Percentiles rank a stretch among this genome's conserved stretches.
Evolutionary conservation across 352 stramenopile species (phyloP).

Genomic region (Pythium coloratum): DNA sequence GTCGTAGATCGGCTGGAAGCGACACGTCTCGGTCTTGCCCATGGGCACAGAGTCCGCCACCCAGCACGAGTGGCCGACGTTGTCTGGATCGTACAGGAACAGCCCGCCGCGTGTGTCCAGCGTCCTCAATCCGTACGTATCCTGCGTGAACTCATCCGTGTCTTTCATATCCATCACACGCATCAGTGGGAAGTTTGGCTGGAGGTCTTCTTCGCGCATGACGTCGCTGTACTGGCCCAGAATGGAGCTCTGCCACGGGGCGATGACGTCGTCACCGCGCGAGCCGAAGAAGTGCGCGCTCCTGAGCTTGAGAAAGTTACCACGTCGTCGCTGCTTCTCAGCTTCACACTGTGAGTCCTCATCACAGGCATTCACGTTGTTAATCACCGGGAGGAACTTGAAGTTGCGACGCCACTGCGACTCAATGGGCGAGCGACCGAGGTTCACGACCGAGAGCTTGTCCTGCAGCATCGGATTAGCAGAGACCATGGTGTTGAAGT

Average conservation of each 20-base stretch:
- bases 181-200: constrained; percentile 31
- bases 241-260: constrained; percentile 38
- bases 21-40: constrained; percentile 21
- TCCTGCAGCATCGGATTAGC: constrained; percentile 30
- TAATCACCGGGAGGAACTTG: constrained; percentile 37
- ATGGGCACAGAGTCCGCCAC: constrained; percentile 22
- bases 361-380: constrained; percentile 44
- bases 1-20: constrained; percentile 41
- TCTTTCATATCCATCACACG: constrained; percentile 35
- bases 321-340: constrained; percentile 30
- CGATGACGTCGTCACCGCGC: constrained; percentile 32
- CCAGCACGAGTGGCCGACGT: constrained; percentile 39
- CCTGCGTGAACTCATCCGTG: constrained; percentile 39
- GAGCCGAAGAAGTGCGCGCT: constrained; percentile 39
- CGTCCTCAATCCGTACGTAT: constrained; percentile 38
- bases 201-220: constrained; percentile 28
- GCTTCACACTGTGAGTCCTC: constrained; percentile 15
- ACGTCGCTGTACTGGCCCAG: constrained; percentile 40
- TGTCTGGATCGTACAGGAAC: constrained; percentile 23
- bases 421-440: constrained; percentile 34
- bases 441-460: constrained; percentile 41
- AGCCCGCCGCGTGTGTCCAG: constrained; percentile 31
- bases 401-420: constrained; percentile 28
- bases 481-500: constrained; percentile 29
- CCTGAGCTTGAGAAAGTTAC: constrained; percentile 32